Conservation (phyloP, 192 early-diverging fungal species). For the Gamsiella multidivaricata region DNA sequence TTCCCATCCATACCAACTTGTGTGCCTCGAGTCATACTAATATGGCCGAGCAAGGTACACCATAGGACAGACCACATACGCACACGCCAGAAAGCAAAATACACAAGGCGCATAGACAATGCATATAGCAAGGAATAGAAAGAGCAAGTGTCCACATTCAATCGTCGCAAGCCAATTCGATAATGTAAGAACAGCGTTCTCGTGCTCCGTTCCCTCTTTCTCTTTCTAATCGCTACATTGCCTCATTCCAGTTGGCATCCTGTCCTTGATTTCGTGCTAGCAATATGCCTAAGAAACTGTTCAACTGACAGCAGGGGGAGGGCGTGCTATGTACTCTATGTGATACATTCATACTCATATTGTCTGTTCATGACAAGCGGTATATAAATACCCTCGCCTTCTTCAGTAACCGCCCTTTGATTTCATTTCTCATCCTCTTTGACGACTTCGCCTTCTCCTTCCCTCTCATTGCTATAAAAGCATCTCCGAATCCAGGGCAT, state of each 20-base stretch:
- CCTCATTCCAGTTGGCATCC: constrained; percentile 27
- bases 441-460: not conserved
- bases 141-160: no score
- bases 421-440: not conserved
- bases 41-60: not conserved
- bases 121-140: not conserved
- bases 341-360: no score
- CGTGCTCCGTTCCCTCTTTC: not conserved
- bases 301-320: constrained; percentile 6
- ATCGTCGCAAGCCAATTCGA: not conserved
- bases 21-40: not conserved
- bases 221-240: not conserved
- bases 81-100: not conserved
- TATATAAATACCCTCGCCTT: not conserved
- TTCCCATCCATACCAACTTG: constrained; percentile 24
- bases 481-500: not conserved
- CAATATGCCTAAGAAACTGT: not conserved
- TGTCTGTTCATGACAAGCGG: not conserved
- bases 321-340: not conserved
- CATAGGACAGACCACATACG: not conserved
- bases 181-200: not conserved
- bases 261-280: not conserved
- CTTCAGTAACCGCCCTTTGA: not conserved
- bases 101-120: not conserved
- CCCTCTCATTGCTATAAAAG: not conserved